Evolutionary conservation across 139 green algal species (phyloP), one percentile per base, ranked within the genome.

Genomic region (Zygnema cylindricum): DNA sequence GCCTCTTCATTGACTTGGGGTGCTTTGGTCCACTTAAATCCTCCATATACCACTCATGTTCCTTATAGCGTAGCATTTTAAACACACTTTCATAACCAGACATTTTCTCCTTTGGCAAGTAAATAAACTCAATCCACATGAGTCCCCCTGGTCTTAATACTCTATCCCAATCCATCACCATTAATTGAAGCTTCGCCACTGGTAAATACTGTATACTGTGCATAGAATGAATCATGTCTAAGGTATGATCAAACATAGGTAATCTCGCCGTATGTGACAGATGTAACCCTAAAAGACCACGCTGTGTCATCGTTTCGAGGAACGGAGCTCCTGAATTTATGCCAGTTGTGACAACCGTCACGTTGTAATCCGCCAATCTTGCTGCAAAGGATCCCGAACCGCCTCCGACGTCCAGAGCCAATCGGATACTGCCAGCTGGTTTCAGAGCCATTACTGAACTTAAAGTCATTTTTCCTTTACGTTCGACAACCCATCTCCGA

Each of bases 181-280:
- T 49, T 55, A 54, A 35, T 55, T 38, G 41, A 63, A 84, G 55
- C 38, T 69, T 35, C 77, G 3, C 77, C 3, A 7, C 22, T 35
- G 77, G 77, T 33, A 84, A 54, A 41, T 69, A 69, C 38, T 84
- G n/a, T 3, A 84, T 7, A 33, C 77, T 84, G 25, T 84, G n/a
- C 77, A 84, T 84, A n/a, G 32, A 33, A 54, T 84, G 77, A 35
- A 84, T 42, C 38, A 84, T 35, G 25, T 84, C 77, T 35, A 84
- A 54, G 32, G 77, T 57, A 54, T 57, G n/a, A 54, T 84, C 77
- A 54, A 84, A 84, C 32, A 84, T 73, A 16, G 77, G 77, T 55
- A 84, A 33, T 35, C 77, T 49, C 16, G 77, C 77, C 3, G n/a
- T 84, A 54, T 84, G 77, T 55, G 77, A 54, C 38, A 84, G 25